Percentiles rank a stretch among this genome's conserved stretches.
Conservation (phyloP, 2,329 filamentous ascomycete genomes). For the Xylariaceae sp. region DNA sequence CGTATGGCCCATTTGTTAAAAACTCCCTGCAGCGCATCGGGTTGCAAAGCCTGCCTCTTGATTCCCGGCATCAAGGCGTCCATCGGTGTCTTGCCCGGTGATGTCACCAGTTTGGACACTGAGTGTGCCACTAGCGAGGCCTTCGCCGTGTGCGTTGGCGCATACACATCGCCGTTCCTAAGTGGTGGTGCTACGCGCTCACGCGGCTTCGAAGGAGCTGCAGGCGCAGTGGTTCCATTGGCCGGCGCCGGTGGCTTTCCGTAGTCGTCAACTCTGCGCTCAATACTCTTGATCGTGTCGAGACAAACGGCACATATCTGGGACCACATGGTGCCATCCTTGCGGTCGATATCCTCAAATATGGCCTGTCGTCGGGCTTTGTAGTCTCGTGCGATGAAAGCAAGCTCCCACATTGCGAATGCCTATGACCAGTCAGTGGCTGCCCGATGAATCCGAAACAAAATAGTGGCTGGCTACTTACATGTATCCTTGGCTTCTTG, state of each 20-base stretch:
- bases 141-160: conserved; percentile 34
- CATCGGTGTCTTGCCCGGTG: conserved; percentile 45
- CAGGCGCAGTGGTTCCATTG: conserved; percentile 25
- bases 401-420: conserved; percentile 89
- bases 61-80: conserved; percentile 48
- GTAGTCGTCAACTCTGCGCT: conserved; percentile 59
- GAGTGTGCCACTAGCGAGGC: conserved; percentile 40
- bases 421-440: conserved; percentile 41
- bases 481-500: conserved; percentile 72
- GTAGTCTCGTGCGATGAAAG: conserved; percentile 70
- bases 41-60: conserved; percentile 47
- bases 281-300: conserved; percentile 61
- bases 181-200: conserved; percentile 38
- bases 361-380: conserved; percentile 72
- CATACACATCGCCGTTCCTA: conserved; percentile 43
- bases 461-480: conserved; percentile 33
- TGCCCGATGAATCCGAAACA: neutral
- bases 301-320: conserved; percentile 70
- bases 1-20: conserved; percentile 44
- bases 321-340: conserved; percentile 73
- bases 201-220: conserved; percentile 25
- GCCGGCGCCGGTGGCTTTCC: conserved; percentile 42
- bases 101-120: conserved; percentile 39
- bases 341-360: conserved; percentile 80
- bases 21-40: conserved; percentile 45